Percentiles rank a stretch among this genome's conserved stretches.
These are phyloP conservation scores for Spergularia azorica DNA, from an alignment of 179 eudicot species.

Conservation along the genomic window DNA sequence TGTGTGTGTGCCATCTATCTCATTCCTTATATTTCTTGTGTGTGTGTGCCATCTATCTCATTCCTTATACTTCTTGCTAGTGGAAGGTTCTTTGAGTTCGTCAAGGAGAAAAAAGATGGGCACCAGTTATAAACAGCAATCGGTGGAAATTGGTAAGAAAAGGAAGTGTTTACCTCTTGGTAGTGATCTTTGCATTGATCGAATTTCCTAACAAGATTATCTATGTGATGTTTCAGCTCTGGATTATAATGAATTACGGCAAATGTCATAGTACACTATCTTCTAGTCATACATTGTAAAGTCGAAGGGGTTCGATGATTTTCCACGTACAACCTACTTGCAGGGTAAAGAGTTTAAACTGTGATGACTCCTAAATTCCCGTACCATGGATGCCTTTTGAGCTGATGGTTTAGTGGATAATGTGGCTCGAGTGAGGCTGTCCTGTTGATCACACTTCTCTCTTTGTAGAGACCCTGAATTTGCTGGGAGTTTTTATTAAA, in stretches of 20 bases:
- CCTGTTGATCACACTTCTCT: background rate
- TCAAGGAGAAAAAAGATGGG: slow-evolving; percentile 50
- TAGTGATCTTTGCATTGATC: background rate
- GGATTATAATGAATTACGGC: slow-evolving; percentile 16
- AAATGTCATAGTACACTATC: slow-evolving; percentile 11
- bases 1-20: background rate
- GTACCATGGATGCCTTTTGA: background rate
- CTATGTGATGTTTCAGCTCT: slow-evolving; percentile 9
- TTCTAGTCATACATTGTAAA: background rate
- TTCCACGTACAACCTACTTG: slow-evolving; percentile 10
- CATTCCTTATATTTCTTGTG: background rate
- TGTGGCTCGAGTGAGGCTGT: background rate
- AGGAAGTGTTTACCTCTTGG: background rate
- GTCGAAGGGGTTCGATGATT: slow-evolving; percentile 11
- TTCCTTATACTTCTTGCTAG: slow-evolving; percentile 32
- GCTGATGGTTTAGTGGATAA: background rate
- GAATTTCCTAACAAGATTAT: background rate
- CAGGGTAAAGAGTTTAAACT: slow-evolving; percentile 4
- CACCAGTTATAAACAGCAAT: slow-evolving; percentile 23
- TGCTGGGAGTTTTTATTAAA: background rate
- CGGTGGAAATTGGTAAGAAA: slow-evolving; percentile 32
- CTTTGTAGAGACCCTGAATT: slow-evolving; percentile 10
- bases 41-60: background rate
- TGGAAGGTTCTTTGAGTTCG: slow-evolving; percentile 87
- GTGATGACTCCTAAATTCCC: background rate